A percentile compares a stretch with the other conserved stretches of the same genome.
Evolutionary conservation across 2,329 filamentous ascomycete species (phyloP).

Genomic region (Botrytis byssoidea): DNA sequence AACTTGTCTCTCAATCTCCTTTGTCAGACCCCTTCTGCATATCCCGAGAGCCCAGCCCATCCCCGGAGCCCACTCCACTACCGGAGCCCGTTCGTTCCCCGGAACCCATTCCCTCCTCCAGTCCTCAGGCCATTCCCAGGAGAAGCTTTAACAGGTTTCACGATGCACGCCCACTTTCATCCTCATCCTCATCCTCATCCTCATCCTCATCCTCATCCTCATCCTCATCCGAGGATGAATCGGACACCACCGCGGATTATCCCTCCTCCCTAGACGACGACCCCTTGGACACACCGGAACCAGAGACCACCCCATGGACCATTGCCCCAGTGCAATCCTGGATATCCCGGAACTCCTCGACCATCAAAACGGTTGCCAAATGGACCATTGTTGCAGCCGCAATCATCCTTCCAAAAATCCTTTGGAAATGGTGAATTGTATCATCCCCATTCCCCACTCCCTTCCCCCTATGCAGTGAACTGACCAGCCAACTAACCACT

Average conservation of each 20-base stretch:
- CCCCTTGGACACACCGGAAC: not conserved
- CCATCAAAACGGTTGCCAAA: conserved; percentile 2
- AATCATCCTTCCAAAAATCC: conserved; percentile 3
- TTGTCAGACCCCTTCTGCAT: conserved; percentile 1
- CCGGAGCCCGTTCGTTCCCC: too few relatives aligned
- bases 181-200: not conserved
- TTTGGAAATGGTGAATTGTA: conserved; percentile 4
- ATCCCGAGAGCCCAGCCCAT: not conserved
- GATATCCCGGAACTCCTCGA: not conserved
- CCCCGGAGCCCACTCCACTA: too few relatives aligned
- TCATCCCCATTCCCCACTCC: too few relatives aligned
- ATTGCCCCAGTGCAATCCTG: conserved; percentile 4
- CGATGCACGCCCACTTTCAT: not conserved
- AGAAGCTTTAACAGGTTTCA: not conserved
- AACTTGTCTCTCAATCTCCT: conserved; percentile 5
- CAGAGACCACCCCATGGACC: not conserved
- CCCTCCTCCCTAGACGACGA: not conserved
- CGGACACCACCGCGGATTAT: not conserved
- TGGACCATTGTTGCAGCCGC: conserved; percentile 8
- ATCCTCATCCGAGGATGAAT: not conserved
- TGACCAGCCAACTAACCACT: not conserved
- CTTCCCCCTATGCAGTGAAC: not conserved
- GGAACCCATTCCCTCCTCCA: not conserved
- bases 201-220: not conserved
- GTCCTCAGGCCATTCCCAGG: not conserved